Evolutionary conservation across 139 green algal genomes (phyloP).

Genomic region (Ettlia oleoabundans): DNA sequence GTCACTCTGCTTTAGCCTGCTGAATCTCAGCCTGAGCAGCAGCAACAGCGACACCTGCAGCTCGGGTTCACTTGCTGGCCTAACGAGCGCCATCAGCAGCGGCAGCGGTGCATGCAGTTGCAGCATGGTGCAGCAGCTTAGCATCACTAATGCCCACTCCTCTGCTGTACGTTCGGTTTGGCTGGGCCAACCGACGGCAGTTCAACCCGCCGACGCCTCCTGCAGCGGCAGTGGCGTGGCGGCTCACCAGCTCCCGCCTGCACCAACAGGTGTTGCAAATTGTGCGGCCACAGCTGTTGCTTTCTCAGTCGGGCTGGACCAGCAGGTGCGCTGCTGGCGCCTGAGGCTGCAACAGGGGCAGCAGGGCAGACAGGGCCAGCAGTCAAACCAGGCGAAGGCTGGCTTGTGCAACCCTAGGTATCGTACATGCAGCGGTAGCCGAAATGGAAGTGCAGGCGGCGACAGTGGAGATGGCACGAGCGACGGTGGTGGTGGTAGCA

Average conservation of each 20-base stretch:
- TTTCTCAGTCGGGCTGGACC: slow-evolving; percentile 52
- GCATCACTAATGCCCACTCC: slow-evolving; percentile 42
- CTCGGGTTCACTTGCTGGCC: too few relatives aligned
- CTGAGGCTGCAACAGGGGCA: not conserved
- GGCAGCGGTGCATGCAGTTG: not conserved
- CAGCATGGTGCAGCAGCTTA: not conserved
- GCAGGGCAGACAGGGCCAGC: too few relatives aligned
- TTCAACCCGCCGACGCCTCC: not conserved
- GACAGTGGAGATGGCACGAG: not conserved
- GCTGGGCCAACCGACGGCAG: not conserved
- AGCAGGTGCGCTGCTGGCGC: slow-evolving; percentile 49
- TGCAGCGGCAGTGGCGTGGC: not conserved
- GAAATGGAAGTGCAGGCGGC: not conserved
- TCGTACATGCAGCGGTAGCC: not conserved
- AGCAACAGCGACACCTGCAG: not conserved
- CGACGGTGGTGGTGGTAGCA: not conserved
- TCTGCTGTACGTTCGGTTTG: slow-evolving; percentile 51
- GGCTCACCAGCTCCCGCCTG: too few relatives aligned
- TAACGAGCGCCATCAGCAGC: too few relatives aligned
- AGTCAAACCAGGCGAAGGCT: too few relatives aligned
- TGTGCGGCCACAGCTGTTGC: not conserved
- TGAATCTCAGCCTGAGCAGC: not conserved
- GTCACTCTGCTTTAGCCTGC: slow-evolving; percentile 13
- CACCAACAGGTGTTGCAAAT: too few relatives aligned
- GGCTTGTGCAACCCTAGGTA: too few relatives aligned